A percentile compares a stretch with the other conserved stretches of the same genome.
Evolutionary conservation across 1,284 basidiomycete genomes (phyloP).

Genomic region (Sporisorium iseilematis-ciliati): DNA sequence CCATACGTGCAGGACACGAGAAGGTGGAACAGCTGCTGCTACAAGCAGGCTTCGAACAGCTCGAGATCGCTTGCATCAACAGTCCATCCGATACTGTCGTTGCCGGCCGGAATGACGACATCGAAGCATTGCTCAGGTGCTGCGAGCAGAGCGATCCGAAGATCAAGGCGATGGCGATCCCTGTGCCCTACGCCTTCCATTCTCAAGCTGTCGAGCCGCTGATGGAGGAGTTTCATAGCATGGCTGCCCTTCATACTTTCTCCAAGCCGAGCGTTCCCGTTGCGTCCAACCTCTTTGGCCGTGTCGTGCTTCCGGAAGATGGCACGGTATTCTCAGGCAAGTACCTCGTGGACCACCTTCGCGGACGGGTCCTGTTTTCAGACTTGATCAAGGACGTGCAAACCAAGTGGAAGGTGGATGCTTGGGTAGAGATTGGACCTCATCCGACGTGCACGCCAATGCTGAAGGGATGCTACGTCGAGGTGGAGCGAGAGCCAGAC

Average conservation of each 20-base stretch:
- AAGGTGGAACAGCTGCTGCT: slow-evolving; percentile 27
- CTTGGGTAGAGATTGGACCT: slow-evolving; percentile 50
- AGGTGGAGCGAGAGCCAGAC: slow-evolving; percentile 7
- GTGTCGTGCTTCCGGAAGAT: slow-evolving; percentile 6
- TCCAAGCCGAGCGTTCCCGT: slow-evolving; percentile 24
- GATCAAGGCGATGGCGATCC: slow-evolving; percentile 48
- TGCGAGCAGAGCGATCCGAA: slow-evolving; percentile 33
- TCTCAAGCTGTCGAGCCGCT: slow-evolving; percentile 41
- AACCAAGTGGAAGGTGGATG: slow-evolving; percentile 11
- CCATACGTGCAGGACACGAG: slow-evolving; percentile 25
- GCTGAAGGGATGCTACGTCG: slow-evolving; percentile 46
- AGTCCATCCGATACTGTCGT: slow-evolving; percentile 49
- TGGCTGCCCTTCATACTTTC: slow-evolving; percentile 14
- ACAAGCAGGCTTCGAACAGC: slow-evolving; percentile 10
- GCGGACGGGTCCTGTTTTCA: slow-evolving; percentile 41
- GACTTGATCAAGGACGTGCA: slow-evolving; percentile 33
- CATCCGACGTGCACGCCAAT: slow-evolving; percentile 50
- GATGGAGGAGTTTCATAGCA: slow-evolving; percentile 11
- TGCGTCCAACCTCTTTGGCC: slow-evolving; percentile 41
- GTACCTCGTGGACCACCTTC: slow-evolving; percentile 40
- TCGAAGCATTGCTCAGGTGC: slow-evolving; percentile 24
- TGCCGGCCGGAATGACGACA: slow-evolving; percentile 30
- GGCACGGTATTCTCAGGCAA: slow-evolving; percentile 7
- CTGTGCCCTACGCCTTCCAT: slow-evolving; percentile 56
- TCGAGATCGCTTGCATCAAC: slow-evolving; percentile 55